Base-by-base conservation (phyloP, 495 filamentous ascomycete genomes). In the Schizothecium vesticola region DNA sequence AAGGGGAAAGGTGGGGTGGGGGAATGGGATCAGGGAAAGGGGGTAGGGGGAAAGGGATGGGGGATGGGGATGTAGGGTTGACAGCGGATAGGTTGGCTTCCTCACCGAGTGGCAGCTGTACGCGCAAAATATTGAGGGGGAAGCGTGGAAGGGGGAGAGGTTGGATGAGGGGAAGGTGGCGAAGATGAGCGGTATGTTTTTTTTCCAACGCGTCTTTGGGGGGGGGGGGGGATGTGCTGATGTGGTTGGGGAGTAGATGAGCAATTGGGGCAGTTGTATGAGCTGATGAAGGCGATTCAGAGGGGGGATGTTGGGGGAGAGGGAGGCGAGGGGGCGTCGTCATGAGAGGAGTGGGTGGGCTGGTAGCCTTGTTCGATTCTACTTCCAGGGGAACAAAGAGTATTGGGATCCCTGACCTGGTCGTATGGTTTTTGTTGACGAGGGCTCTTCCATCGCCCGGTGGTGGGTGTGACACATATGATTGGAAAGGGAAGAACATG, bases 71-170 rank as follows among this genome's bases (percentile, higher is more conserved):
- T n/a, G 11, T 21, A 28, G 5, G 26, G 31, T 24, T 56, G 10
- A 64, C 28, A 57, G 16, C 6, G 16, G 13, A 70, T 26, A 96
- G 93, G 90, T 97, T 70, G 95, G 95, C 3, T 99, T 99, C 75
- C 82, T 98, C 72, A 94, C 91, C 0, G 93, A 97, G 79, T 99
- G 95, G 95, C 95, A 98, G 76, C 77, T 91, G 31, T 99, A 98
- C 74, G 94, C 92, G 11, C 94, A 99, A 77, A 86, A 90, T 71
- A 74, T 99, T 21, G 95, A 98, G 72, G 93, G 93, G 0, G 89
- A 96, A 56, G 76, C 84, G 0, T 97, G 95, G 94, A 79, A 80
- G 43, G 93, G 88, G 0, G 92, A 89, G 66, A 91, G 87, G 72
- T 76, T 97, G 75, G 93, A 97, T 60, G 83, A 84, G 66, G 81